A percentile compares a stretch with the other conserved stretches of the same genome.
phyloP scores from a whole-genome alignment of 1,284 basidiomycete genomes.

The Boletus albobrunnescens region DNA sequence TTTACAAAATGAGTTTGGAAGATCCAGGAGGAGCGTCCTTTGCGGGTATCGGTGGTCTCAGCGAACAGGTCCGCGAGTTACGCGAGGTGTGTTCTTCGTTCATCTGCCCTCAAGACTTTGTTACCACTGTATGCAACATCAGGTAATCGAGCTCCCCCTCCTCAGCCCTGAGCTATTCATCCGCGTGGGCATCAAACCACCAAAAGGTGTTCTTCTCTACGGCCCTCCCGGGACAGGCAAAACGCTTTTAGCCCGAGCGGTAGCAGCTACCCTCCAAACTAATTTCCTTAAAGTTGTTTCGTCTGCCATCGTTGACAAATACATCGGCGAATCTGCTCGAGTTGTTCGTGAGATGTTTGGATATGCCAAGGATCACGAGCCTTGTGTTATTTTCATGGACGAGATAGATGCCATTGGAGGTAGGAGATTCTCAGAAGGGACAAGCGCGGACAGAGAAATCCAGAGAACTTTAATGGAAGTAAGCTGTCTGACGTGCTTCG shows the following conservation, averaged over 20 bases:
- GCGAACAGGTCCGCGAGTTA: conserved; percentile 94
- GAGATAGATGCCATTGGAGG: conserved; percentile 98
- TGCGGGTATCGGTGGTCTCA: conserved; percentile 94
- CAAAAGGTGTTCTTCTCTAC: conserved; percentile 90
- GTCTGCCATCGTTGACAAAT: conserved; percentile 99
- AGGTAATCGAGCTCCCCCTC: conserved; percentile 95
- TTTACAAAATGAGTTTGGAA: conserved; percentile 99
- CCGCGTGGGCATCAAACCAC: conserved; percentile 94
- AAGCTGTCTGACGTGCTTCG: conserved; percentile 3
- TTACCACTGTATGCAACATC: background rate
- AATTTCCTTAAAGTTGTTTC: conserved; percentile 99
- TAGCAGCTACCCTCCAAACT: conserved; percentile 92
- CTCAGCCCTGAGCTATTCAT: conserved; percentile 94
- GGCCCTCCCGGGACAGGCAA: conserved; percentile 96
- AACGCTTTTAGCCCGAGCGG: conserved; percentile 91
- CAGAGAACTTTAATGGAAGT: conserved; percentile 99
- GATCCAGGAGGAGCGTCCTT: conserved; percentile 95
- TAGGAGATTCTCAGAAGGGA: conserved; percentile 95
- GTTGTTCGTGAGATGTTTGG: conserved; percentile 98
- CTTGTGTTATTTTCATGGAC: conserved; percentile 99
- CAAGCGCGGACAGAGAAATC: conserved; percentile 97
- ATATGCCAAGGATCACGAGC: conserved; percentile 95
- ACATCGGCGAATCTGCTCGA: conserved; percentile 96
- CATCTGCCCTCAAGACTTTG: background rate
- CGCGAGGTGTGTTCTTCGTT: conserved; percentile 67